phyloP scores from a whole-genome alignment of 176 grass and related monocot species.

The Hordeum vulgare region MorexV3_pseudomolecules_assembly NC_058521.1:379495252-379495751 shows the following conservation, averaged over 20 bases:
- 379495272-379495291: not conserved
- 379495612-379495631: not conserved
- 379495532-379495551: not conserved
- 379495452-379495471: not conserved
- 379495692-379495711: not conserved
- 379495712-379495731: not conserved
- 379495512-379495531: not conserved
- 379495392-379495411: no score
- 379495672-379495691: not conserved
- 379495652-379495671: not conserved
- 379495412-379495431: slow-evolving; percentile 4
- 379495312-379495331: not conserved
- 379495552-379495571: not conserved
- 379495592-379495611: not conserved
- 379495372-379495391: not conserved
- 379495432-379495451: slow-evolving; percentile 7
- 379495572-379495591: not conserved
- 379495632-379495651: no score
- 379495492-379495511: not conserved
- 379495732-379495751: not conserved
- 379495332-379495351: not conserved
- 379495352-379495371: not conserved
- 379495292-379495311: not conserved
- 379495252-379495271: not conserved
- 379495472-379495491: not conserved